Conservation (phyloP, 768 basidiomycete species). For the Russula dissimulans region DNA sequence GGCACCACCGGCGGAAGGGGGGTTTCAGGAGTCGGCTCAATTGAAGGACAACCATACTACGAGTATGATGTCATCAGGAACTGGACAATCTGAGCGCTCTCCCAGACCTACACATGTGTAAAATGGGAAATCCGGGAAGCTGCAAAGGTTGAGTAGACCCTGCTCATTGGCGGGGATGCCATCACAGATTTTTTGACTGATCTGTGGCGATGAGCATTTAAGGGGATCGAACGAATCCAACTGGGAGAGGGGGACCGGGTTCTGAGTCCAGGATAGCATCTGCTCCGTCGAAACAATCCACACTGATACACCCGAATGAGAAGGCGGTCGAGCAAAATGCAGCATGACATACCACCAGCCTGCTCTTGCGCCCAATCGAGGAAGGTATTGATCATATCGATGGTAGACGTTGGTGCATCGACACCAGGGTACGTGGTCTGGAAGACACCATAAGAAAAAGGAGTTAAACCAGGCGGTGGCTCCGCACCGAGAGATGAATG, state of each 20-base stretch:
- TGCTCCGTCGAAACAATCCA: constrained; percentile 70
- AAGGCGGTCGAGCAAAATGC: background rate
- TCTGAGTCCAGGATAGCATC: constrained; percentile 62
- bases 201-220: constrained; percentile 55
- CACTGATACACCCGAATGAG: constrained; percentile 29
- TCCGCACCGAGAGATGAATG: constrained; percentile 56
- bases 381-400: constrained; percentile 70
- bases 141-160: constrained; percentile 51
- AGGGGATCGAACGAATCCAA: constrained; percentile 45
- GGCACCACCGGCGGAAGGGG: constrained; percentile 58
- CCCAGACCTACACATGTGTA: constrained; percentile 54
- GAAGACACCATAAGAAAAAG: background rate
- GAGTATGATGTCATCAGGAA: constrained; percentile 32
- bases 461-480: background rate
- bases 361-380: constrained; percentile 75
- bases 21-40: constrained; percentile 43
- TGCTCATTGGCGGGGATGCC: constrained; percentile 62
- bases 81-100: background rate
- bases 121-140: constrained; percentile 70
- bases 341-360: constrained; percentile 39
- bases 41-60: constrained; percentile 66
- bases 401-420: constrained; percentile 39
- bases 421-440: constrained; percentile 54
- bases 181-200: constrained; percentile 60
- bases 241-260: constrained; percentile 57